A percentile compares a stretch with the other conserved stretches of the same genome.
These are phyloP conservation scores for Trichosporon faecale DNA, from an alignment of 1,284 basidiomycete species.

Conservation along the genomic window DNA sequence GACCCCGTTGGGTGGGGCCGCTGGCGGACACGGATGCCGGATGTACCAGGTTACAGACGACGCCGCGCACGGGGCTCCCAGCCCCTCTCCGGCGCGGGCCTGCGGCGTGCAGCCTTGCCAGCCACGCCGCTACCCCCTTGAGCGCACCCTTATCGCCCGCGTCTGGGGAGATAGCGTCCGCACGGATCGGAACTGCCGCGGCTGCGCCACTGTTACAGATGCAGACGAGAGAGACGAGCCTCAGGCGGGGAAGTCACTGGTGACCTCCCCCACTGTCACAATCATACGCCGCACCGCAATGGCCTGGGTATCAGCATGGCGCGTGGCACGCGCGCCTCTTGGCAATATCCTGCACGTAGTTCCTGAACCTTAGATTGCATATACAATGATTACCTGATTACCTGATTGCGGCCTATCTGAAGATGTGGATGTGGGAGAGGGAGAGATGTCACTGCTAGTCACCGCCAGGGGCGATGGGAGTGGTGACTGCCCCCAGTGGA, in stretches of 20 bases:
- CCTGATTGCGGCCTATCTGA: background rate
- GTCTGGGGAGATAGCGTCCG: background rate
- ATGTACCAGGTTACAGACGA: background rate
- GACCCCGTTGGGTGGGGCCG: background rate
- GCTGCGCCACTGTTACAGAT: background rate
- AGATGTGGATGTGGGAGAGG: background rate
- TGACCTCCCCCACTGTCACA: background rate
- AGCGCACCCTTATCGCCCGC: background rate
- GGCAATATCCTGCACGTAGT: background rate
- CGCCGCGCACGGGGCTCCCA: background rate
- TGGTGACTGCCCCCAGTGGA: background rate
- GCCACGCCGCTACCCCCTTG: too few species aligned
- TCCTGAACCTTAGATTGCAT: slow-evolving; percentile 1
- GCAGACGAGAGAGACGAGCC: background rate
- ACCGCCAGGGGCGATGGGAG: background rate
- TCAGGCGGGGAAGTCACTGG: too few species aligned
- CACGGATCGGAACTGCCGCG: background rate
- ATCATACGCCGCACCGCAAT: background rate
- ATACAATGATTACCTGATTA: background rate
- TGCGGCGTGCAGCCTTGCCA: too few species aligned
- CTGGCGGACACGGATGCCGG: too few species aligned
- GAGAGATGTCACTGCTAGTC: background rate
- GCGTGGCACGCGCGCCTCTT: background rate
- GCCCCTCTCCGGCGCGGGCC: too few species aligned
- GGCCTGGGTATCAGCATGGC: too few species aligned